These are phyloP conservation scores for Sodiomyces alkalinus DNA, from an alignment of 2,329 filamentous ascomycete genomes.

Conservation along the genomic window DNA sequence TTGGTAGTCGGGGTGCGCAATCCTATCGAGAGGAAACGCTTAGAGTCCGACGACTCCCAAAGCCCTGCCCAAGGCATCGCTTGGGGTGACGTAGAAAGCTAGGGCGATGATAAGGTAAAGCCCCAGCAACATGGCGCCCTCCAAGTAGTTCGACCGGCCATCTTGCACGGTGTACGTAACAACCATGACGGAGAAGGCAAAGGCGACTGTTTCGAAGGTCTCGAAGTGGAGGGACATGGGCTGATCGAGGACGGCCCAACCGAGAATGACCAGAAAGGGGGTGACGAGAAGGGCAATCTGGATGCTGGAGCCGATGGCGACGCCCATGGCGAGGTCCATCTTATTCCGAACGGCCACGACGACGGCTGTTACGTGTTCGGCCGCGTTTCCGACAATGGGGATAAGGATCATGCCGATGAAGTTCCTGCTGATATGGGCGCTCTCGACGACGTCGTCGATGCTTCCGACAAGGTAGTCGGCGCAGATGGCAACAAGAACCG, in stretches of 20 bases:
- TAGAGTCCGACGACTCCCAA: conserved; percentile 2
- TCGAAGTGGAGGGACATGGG: conserved; percentile 72
- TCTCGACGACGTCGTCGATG: conserved; percentile 57
- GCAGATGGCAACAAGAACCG: conserved; percentile 55
- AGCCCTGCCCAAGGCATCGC: conserved; percentile 27
- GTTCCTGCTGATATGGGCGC: conserved; percentile 58
- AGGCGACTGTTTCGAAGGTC: conserved; percentile 64
- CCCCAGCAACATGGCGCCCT: conserved; percentile 53
- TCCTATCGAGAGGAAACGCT: no score
- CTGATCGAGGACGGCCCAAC: conserved; percentile 57
- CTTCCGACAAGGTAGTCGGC: conserved; percentile 66
- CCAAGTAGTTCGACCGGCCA: conserved; percentile 72
- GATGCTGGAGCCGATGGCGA: conserved; percentile 68
- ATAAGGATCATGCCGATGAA: conserved; percentile 71
- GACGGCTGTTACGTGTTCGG: conserved; percentile 69
- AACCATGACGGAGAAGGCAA: conserved; percentile 60
- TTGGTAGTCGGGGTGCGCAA: no score
- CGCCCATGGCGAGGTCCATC: conserved; percentile 60
- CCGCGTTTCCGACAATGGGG: conserved; percentile 67
- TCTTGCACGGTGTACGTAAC: conserved; percentile 67
- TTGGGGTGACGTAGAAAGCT: conserved; percentile 42
- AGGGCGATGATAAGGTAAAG: conserved; percentile 46
- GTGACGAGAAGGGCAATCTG: conserved; percentile 74
- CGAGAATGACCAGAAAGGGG: conserved; percentile 63
- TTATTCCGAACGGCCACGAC: conserved; percentile 67